Base-by-base conservation (phyloP, 768 basidiomycete species). In the Naematelia aurantialba region DNA sequence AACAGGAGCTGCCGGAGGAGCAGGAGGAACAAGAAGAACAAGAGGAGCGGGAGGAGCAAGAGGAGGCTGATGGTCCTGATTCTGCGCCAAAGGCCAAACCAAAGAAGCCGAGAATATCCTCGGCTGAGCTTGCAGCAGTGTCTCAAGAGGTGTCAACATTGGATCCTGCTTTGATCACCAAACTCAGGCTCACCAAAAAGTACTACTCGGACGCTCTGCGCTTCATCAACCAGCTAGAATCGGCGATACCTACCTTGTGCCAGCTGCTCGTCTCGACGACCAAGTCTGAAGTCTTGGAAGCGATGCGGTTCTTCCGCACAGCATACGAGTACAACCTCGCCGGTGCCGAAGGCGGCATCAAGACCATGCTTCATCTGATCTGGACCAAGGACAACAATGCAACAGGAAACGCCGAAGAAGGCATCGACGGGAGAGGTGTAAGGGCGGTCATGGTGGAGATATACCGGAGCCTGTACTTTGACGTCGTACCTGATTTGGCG, bases 311-410 rank as follows among this genome's bases (percentile, higher is more conserved):
- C 76, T 97, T 92, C 83, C 82, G 85, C 48, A 82, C 87, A 4
- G 84, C 88, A 0, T 83, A 86, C 66, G 87, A 87, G 70, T 96
- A 93, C 71, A 81, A 89, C 65, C 84, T 98, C 52, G 82, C 85
- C 42, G 82, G 83, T 34, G 87, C 93, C 1, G 85, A 88, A 76
- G 89, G 89, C 46, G 96, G 96, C 0, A 87, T 99, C 71, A 91
- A 89, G 80, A 90, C 87, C 70, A 97, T 98, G 94, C 75, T 99
- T 13, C 96, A 98, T 75, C 81, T 99, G 24, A 89, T 99, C 66
- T 98, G 96, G 96, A 83, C 84, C 25, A 98, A 98, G 74, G 94
- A 99, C 70, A 91, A 91, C 70, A 87, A 79, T 52, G 81, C 84
- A 22, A 84, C 88, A 5, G 50, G 17, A n/a, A 55, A 27, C 13